Evolutionary conservation across 768 basidiomycete genomes (phyloP), one percentile per base, ranked within the genome.

Genomic region (Phanerodontia chrysosporium): DNA sequence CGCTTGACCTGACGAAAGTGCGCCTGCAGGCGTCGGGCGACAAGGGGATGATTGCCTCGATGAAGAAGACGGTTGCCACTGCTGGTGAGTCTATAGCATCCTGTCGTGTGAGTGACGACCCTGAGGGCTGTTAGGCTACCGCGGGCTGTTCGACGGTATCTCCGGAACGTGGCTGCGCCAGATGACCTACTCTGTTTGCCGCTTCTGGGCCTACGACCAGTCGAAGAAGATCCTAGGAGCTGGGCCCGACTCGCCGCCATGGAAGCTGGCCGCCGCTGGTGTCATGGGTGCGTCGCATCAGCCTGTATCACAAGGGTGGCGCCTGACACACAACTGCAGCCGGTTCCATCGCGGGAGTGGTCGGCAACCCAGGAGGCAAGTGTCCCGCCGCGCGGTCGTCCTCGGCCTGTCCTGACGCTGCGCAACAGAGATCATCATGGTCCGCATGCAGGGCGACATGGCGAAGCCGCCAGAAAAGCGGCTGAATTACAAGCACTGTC

Each of bases 141-240:
- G 84, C 39, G 93, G 93, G 2, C 78, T 95, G 49, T 92, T 84
- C 67, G 93, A 94, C 68, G 93, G 93, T 18, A 91, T 94, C 59
- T 78, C 87, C 2, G 93, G 92, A 29, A 96, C 93, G 27, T 88
- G 91, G 84, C 74, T 96, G 73, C 83, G 93, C 28, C 93, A 96
- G 74, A 92, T 95, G 91, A 90, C 86, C 32, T 95, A 95, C 74
- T 92, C 90, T 45, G 77, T 94, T 70, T 92, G 90, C 71, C 80
- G 92, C n/a, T 95, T 94, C 77, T 94, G 91, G 84, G 91, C 90
- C 16, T 93, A 95, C 71, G 92, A 95, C 62, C 89, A 91, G 75
- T 90, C 87, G 70, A 95, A 94, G 79, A 92, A 88, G 76, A 63
- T 87, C 7, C 66, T 95, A 0, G 89, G 89, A 22, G 88, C 89